phyloP scores from a whole-genome alignment of 257 asterid species.

The Cordia subcordata region DNA sequence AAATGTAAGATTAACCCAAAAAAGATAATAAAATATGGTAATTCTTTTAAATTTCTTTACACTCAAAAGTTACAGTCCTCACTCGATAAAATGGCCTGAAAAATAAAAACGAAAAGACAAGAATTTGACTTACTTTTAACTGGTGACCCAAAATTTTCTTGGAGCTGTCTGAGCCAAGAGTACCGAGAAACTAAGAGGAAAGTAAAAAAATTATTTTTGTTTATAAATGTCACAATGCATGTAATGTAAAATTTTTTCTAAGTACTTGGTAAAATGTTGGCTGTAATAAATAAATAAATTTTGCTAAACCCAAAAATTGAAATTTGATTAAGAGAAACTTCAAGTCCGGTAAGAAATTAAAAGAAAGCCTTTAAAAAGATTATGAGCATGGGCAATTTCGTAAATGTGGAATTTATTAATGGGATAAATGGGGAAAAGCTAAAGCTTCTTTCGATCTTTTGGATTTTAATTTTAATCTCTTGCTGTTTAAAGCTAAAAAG shows the following conservation, averaged over 20 bases:
- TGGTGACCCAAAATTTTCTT: not conserved
- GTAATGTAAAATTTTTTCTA: not conserved
- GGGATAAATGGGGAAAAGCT: slow-evolving; percentile 32
- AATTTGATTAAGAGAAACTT: slow-evolving; percentile 42
- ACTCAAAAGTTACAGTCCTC: not conserved
- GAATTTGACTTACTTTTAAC: not conserved
- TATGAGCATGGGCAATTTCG: slow-evolving; percentile 18
- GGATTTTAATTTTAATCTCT: slow-evolving; percentile 22
- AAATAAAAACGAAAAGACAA: not conserved
- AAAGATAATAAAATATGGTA: slow-evolving; percentile 6
- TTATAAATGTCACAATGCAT: not conserved
- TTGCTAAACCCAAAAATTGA: slow-evolving; percentile 40
- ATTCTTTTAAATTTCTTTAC: not conserved
- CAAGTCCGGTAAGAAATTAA: slow-evolving; percentile 41
- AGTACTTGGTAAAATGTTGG: not conserved
- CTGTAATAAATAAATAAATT: slow-evolving; percentile 8
- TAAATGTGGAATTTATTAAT: slow-evolving; percentile 5
- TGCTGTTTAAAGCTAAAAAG: slow-evolving; percentile 29
- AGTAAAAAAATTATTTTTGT: not conserved
- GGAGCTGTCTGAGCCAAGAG: slow-evolving; percentile 5
- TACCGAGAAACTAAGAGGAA: not conserved
- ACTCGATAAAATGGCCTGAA: not conserved
- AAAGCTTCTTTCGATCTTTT: slow-evolving; percentile 41
- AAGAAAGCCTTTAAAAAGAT: slow-evolving; percentile 17
- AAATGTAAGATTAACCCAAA: not conserved